Percentiles rank a stretch among this genome's conserved stretches.
These are phyloP conservation scores for Macadamia integrifolia DNA, from an alignment of 164 flowering plant genomes.

Conservation along the genomic window DNA sequence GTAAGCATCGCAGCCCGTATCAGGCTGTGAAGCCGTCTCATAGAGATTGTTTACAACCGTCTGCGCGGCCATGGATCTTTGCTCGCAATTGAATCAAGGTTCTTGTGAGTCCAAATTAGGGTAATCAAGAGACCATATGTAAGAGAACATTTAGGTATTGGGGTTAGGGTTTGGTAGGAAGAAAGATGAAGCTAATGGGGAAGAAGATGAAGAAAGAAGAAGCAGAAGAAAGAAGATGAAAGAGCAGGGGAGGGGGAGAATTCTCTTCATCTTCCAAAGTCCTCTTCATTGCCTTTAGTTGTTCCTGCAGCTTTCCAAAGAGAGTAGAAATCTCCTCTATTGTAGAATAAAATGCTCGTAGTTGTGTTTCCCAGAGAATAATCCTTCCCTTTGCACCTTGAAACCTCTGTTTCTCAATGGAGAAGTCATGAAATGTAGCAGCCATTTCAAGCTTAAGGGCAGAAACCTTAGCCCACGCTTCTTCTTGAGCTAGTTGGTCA, in stretches of 20 bases:
- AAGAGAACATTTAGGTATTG: too few relatives aligned
- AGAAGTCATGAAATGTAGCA: constrained; percentile 86
- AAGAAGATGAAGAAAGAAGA: constrained; percentile 2
- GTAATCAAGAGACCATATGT: not conserved
- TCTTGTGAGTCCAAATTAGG: constrained; percentile 1
- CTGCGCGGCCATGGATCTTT: constrained; percentile 6
- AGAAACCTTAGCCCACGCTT: constrained; percentile 98
- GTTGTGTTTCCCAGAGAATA: constrained; percentile 95
- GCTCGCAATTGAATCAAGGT: constrained; percentile 2
- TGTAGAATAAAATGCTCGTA: constrained; percentile 94
- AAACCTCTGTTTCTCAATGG: constrained; percentile 74
- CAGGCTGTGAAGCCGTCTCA: constrained; percentile 95
- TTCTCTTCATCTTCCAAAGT: constrained; percentile 95
- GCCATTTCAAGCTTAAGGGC: constrained; percentile 83
- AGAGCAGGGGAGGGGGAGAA: not conserved
- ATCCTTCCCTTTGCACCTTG: constrained; percentile 91
- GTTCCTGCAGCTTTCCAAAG: constrained; percentile 90
- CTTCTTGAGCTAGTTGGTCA: constrained; percentile 67
- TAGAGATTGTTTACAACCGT: too few relatives aligned
- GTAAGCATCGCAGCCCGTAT: constrained; percentile 79
- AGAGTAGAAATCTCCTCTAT: constrained; percentile 82
- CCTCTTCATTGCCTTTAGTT: constrained; percentile 88
- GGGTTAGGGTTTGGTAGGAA: too few relatives aligned
- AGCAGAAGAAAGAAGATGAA: too few relatives aligned
- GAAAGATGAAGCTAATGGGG: not conserved